A percentile compares a stretch with the other conserved stretches of the same genome.
Evolutionary conservation across 2,329 filamentous ascomycete genomes (phyloP).

Genomic region (Talaromyces sp.): DNA sequence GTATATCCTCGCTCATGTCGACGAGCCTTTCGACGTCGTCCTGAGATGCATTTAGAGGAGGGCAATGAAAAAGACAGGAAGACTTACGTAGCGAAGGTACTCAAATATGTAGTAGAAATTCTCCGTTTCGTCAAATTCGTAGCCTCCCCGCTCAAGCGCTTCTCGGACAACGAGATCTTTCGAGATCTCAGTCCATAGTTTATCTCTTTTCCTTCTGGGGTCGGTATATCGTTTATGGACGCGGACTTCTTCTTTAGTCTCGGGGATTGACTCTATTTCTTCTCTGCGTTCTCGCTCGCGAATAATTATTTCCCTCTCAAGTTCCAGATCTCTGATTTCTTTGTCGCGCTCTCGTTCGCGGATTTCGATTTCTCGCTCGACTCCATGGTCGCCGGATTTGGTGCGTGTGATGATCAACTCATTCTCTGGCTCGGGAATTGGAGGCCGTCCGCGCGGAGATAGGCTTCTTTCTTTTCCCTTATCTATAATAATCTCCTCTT

Average conservation of each 20-base stretch:
- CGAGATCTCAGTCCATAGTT: slow-evolving; percentile 96
- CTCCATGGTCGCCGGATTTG: slow-evolving; percentile 28
- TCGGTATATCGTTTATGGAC: slow-evolving; percentile 46
- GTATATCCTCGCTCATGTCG: slow-evolving; percentile 77
- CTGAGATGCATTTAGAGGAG: slow-evolving; percentile 45
- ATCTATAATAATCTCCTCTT: slow-evolving; percentile 64
- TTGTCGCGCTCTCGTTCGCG: slow-evolving; percentile 20
- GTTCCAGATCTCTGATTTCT: slow-evolving; percentile 25
- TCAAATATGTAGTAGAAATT: slow-evolving; percentile 90
- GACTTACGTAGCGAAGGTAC: slow-evolving; percentile 80
- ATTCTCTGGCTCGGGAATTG: slow-evolving; percentile 19
- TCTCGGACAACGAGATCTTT: slow-evolving; percentile 85
- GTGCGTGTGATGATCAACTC: slow-evolving; percentile 23
- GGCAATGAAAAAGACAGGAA: background rate
- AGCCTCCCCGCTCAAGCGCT: slow-evolving; percentile 79
- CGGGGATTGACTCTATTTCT: slow-evolving; percentile 54
- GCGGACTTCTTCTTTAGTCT: slow-evolving; percentile 48
- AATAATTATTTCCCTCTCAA: slow-evolving; percentile 4
- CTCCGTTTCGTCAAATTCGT: slow-evolving; percentile 86
- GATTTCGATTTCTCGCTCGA: slow-evolving; percentile 9
- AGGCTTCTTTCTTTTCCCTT: slow-evolving; percentile 41
- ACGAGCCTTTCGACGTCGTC: slow-evolving; percentile 84
- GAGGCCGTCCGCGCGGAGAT: slow-evolving; percentile 28
- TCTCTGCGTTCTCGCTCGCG: slow-evolving; percentile 20
- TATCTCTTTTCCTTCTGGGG: slow-evolving; percentile 44